Percentiles rank a stretch among this genome's conserved stretches.
These are phyloP conservation scores for Stentor coeruleus DNA, from an alignment of 73 alveolate genomes.

Conservation along the genomic window DNA sequence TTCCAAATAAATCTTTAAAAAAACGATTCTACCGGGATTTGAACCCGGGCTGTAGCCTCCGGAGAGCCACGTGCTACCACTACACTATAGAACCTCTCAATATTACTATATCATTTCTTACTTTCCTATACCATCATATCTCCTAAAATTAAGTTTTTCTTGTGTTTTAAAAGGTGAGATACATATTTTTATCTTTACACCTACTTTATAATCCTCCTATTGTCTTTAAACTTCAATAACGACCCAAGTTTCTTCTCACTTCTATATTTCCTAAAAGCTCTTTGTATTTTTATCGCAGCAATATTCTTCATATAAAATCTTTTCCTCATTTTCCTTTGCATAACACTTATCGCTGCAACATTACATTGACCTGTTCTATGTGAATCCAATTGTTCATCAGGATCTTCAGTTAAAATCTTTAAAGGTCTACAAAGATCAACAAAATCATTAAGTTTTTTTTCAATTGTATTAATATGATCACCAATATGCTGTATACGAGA, in stretches of 20 bases:
- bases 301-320: no score
- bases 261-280: not conserved
- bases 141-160: no score
- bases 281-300: not conserved
- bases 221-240: no score
- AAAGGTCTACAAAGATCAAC: not conserved
- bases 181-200: no score
- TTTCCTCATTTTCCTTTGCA: not conserved
- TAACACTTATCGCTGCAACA: not conserved
- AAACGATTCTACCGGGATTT: conserved; percentile 26
- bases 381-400: not conserved
- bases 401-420: not conserved
- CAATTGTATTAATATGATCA: not conserved
- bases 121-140: no score
- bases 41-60: conserved; percentile 32
- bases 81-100: conserved; percentile 26
- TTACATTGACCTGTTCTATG: no score
- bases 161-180: no score
- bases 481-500: not conserved
- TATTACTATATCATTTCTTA: no score
- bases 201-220: no score
- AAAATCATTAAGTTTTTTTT: no score
- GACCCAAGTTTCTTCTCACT: not conserved
- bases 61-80: conserved; percentile 30
- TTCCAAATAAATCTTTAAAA: no score